A percentile compares a stretch with the other conserved stretches of the same genome.
These are phyloP conservation scores for Wickerhamiella nectarea DNA, from an alignment of 805 yeast genomes.

Conservation along the genomic window DNA sequence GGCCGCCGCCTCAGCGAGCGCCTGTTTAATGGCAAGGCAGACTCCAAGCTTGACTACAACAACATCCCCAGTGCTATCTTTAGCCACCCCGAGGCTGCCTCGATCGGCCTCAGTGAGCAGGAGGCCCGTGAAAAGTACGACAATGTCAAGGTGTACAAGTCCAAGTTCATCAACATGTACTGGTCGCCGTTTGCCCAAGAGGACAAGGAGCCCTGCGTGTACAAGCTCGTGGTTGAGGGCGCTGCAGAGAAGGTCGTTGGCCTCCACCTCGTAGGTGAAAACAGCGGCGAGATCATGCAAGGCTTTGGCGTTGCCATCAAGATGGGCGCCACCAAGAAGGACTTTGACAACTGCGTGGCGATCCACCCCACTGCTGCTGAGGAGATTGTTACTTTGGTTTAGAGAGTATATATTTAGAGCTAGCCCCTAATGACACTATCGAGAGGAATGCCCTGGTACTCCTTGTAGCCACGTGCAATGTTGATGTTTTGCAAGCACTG, in stretches of 20 bases:
- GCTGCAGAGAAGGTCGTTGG: slow-evolving; percentile 89
- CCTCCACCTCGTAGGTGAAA: slow-evolving; percentile 82
- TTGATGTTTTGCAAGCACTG: slow-evolving; percentile 96
- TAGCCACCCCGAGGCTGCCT: slow-evolving; percentile 95
- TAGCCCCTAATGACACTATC: slow-evolving; percentile 18
- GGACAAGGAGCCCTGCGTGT: slow-evolving; percentile 72
- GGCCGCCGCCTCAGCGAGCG: slow-evolving; percentile 91
- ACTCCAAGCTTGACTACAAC: slow-evolving; percentile 69
- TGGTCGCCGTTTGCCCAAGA: slow-evolving; percentile 62
- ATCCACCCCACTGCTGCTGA: slow-evolving; percentile 98
- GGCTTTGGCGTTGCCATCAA: slow-evolving; percentile 97
- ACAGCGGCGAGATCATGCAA: slow-evolving; percentile 83
- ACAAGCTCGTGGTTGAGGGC: slow-evolving; percentile 70
- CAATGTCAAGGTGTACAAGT: slow-evolving; percentile 64
- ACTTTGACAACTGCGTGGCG: slow-evolving; percentile 92
- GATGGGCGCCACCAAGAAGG: slow-evolving; percentile 98
- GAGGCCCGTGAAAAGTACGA: slow-evolving; percentile 66
- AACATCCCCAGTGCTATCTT: slow-evolving; percentile 94
- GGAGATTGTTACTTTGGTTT: slow-evolving; percentile 77
- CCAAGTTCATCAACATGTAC: slow-evolving; percentile 83
- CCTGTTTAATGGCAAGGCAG: slow-evolving; percentile 66
- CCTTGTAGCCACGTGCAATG: slow-evolving; percentile 77
- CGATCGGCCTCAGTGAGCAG: slow-evolving; percentile 73
- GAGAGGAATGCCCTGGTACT: slow-evolving; percentile 84
- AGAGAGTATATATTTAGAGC: slow-evolving; percentile 6